Conservation (phyloP, 768 basidiomycete species). For the Psilocybe cubensis region DNA sequence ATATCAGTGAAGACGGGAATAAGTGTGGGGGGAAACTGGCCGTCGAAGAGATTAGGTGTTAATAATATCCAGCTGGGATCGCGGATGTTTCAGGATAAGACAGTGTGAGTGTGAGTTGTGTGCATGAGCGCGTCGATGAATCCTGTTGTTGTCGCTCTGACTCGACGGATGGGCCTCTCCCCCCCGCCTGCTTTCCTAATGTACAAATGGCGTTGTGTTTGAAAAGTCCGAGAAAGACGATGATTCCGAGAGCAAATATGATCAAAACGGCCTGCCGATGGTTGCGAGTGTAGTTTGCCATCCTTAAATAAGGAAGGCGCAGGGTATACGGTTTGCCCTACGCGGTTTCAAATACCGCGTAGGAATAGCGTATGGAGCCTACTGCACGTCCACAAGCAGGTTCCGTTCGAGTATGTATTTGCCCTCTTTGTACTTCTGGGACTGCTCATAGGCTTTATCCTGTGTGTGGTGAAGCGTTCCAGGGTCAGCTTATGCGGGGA, state of each 20-base stretch:
- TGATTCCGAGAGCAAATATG: conserved; percentile 14
- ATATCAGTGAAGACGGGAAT: conserved; percentile 18
- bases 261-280: conserved; percentile 21
- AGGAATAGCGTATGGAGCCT: conserved; percentile 18
- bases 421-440: conserved; percentile 98
- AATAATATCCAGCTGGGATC: neutral
- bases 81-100: neutral
- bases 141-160: neutral
- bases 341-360: conserved; percentile 9
- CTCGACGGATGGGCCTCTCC: no score
- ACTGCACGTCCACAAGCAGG: conserved; percentile 86
- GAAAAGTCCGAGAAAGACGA: conserved; percentile 30
- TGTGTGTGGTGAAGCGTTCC: conserved; percentile 34
- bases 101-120: no score
- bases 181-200: conserved; percentile 12
- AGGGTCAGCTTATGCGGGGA: conserved; percentile 5
- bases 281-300: conserved; percentile 13
- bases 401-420: conserved; percentile 97
- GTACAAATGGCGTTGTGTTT: conserved; percentile 11
- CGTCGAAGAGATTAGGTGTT: conserved; percentile 14
- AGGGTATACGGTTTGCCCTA: conserved; percentile 20
- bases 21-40: conserved; percentile 20
- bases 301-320: conserved; percentile 9
- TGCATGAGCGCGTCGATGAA: neutral
- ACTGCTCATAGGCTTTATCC: conserved; percentile 89